Evolutionary conservation across 2,329 filamentous ascomycete species (phyloP).

Genomic region (Trichoderma lentiforme): DNA sequence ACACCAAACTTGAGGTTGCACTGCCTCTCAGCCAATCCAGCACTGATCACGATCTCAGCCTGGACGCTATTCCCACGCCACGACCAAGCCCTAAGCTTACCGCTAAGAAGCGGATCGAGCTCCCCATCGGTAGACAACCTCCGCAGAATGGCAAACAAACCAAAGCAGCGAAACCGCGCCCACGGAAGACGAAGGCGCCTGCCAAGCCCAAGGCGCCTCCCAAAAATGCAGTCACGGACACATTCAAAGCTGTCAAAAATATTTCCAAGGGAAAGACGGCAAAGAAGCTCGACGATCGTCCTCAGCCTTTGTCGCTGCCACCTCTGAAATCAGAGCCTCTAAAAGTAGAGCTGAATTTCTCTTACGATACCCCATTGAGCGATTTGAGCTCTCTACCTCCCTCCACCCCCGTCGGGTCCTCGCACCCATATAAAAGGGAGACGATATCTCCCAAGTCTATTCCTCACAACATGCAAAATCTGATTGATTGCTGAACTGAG

Average conservation of each 20-base stretch:
- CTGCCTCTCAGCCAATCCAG: constrained; percentile 26
- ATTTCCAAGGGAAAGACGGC: constrained; percentile 23
- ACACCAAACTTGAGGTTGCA: constrained; percentile 34
- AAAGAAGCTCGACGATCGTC: constrained; percentile 22
- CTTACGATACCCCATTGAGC: constrained; percentile 13
- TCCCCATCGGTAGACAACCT: constrained; percentile 40
- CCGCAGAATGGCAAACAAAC: constrained; percentile 21
- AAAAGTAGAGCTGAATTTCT: constrained; percentile 13
- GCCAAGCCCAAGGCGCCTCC: constrained; percentile 37
- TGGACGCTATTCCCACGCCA: constrained; percentile 55
- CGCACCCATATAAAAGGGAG: constrained; percentile 20
- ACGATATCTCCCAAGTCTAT: constrained; percentile 45
- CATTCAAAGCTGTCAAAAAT: constrained; percentile 45
- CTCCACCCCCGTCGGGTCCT: constrained; percentile 23
- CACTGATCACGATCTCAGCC: constrained; percentile 40
- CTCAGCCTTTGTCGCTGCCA: constrained; percentile 20
- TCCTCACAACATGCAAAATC: constrained; percentile 39
- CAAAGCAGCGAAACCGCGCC: constrained; percentile 30
- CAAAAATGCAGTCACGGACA: constrained; percentile 38
- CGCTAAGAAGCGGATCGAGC: constrained; percentile 51
- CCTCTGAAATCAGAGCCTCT: constrained; percentile 25
- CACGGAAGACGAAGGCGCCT: constrained; percentile 34
- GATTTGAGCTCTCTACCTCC: constrained; percentile 22
- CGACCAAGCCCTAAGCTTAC: constrained; percentile 51
- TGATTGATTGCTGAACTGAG: constrained; percentile 32